These are phyloP conservation scores for Plantago coronopus DNA, from an alignment of 305 asterid species.

Conservation along the genomic window DNA sequence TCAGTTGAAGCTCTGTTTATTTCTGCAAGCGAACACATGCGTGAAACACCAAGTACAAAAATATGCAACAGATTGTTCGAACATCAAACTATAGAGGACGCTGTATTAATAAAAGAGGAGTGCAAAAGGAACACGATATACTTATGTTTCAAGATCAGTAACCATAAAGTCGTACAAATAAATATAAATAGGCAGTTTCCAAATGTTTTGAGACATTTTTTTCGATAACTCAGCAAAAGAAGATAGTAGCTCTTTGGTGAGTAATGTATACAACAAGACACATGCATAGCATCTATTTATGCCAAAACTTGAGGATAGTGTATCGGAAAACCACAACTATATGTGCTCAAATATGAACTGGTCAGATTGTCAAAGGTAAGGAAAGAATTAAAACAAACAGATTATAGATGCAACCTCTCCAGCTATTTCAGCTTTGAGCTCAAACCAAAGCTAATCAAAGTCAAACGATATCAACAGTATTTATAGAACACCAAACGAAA, in stretches of 20 bases:
- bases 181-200: no score
- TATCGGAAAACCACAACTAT: neutral
- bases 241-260: neutral
- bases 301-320: no score
- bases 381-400: neutral
- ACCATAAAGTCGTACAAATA: no score
- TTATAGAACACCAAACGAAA: neutral
- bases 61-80: neutral
- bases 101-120: neutral
- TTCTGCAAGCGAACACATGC: slow-evolving; percentile 38
- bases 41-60: neutral
- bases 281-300: no score
- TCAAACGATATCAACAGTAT: neutral
- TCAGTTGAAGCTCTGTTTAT: slow-evolving; percentile 55
- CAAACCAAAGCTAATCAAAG: neutral
- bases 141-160: neutral
- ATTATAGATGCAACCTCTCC: neutral
- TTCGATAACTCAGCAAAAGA: neutral
- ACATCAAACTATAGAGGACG: neutral
- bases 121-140: neutral
- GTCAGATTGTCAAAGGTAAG: neutral
- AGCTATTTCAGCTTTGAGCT: neutral
- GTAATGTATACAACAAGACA: neutral
- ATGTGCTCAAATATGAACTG: neutral
- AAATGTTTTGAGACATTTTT: no score